These are phyloP conservation scores for Larix kaempferi DNA, from an alignment of 75 land plant genomes.

Conservation along the genomic window DNA sequence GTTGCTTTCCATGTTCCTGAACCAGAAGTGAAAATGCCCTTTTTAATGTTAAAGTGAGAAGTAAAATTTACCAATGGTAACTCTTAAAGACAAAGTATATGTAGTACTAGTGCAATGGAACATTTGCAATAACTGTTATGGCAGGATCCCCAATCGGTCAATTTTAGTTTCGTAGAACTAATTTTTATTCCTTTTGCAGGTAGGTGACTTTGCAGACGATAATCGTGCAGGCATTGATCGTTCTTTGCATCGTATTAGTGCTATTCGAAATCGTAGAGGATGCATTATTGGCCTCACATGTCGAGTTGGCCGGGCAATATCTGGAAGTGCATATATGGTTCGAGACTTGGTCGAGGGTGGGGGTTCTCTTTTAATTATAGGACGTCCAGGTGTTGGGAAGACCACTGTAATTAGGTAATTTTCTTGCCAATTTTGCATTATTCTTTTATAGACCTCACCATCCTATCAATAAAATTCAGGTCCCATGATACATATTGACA, in stretches of 20 bases:
- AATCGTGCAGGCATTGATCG: slow-evolving; percentile 95
- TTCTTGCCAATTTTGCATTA: neutral
- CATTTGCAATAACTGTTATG: neutral
- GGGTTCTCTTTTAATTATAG: slow-evolving; percentile 82
- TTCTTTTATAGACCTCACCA: neutral
- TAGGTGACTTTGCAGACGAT: slow-evolving; percentile 87
- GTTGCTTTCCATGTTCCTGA: neutral
- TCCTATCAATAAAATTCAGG: neutral
- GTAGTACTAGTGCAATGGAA: neutral
- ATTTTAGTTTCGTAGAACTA: slow-evolving; percentile 1
- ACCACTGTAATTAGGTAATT: slow-evolving; percentile 89
- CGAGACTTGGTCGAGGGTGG: slow-evolving; percentile 78
- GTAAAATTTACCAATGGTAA: no score
- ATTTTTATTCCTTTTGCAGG: slow-evolving; percentile 37
- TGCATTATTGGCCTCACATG: slow-evolving; percentile 89
- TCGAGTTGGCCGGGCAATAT: slow-evolving; percentile 84
- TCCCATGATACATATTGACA: neutral
- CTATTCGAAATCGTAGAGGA: slow-evolving; percentile 82
- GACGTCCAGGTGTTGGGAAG: slow-evolving; percentile 97
- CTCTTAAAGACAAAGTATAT: neutral
- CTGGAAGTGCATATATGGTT: slow-evolving; percentile 87
- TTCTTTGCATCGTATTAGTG: slow-evolving; percentile 90
- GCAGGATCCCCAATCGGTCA: neutral
- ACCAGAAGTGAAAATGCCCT: neutral
- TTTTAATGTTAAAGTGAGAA: neutral